Conservation (phyloP, 129 eudicot species). For the Flaveria brownii region DNA sequence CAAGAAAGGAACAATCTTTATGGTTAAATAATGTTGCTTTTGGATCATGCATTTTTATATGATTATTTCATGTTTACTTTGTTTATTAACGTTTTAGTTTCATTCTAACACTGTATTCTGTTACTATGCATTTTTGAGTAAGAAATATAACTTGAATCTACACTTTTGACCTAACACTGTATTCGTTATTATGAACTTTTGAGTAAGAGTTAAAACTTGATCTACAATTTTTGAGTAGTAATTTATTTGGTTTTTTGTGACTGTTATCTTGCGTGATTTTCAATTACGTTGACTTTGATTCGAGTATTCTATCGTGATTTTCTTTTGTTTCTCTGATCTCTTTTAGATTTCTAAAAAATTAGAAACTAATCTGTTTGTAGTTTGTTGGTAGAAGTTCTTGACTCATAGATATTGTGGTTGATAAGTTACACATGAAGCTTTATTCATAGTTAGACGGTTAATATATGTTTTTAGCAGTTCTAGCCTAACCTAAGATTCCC, state of each 20-base stretch:
- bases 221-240: neutral
- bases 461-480: too few species aligned
- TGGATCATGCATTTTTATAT: neutral
- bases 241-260: neutral
- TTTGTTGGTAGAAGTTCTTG: neutral
- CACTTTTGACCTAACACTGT: neutral
- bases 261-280: neutral
- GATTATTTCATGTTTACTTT: too few species aligned
- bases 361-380: neutral
- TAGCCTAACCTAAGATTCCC: neutral
- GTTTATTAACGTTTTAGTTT: neutral
- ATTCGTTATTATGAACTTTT: neutral
- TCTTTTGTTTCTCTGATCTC: neutral
- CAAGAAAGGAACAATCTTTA: slow-evolving; percentile 22
- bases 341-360: neutral
- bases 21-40: slow-evolving; percentile 3
- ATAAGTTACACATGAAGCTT: too few species aligned
- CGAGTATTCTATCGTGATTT: neutral
- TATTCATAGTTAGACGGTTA: too few species aligned
- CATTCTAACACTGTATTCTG: neutral
- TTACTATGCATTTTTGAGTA: neutral
- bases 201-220: neutral
- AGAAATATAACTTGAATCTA: neutral
- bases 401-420: neutral
- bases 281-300: neutral